phyloP scores from a whole-genome alignment of 2,329 filamentous ascomycete species.

The Pyrenophora tritici-repentis region DNA sequence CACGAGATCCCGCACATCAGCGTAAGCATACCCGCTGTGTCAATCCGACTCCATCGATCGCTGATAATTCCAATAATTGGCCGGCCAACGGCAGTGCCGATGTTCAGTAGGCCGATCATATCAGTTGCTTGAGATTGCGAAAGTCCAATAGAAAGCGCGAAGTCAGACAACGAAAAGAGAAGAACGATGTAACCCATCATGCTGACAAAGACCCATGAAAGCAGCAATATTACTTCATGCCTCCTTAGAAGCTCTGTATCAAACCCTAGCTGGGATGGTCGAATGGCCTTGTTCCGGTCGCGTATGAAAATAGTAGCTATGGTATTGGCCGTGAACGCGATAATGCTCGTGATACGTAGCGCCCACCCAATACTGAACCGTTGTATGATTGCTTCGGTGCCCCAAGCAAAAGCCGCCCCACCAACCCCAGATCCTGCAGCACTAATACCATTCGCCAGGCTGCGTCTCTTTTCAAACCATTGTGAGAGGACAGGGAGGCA shows the following conservation, averaged over 20 bases:
- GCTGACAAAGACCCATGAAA: constrained; percentile 52
- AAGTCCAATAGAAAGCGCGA: constrained; percentile 52
- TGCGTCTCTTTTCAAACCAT: constrained; percentile 50
- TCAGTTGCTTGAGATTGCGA: constrained; percentile 46
- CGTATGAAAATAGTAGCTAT: constrained; percentile 38
- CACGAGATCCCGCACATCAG: constrained; percentile 45
- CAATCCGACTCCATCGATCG: constrained; percentile 53
- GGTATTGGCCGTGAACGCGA: constrained; percentile 34
- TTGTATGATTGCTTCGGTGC: constrained; percentile 47
- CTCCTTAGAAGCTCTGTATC: constrained; percentile 44
- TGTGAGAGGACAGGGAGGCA: constrained; percentile 47
- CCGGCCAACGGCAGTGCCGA: constrained; percentile 55
- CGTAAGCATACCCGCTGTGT: constrained; percentile 49
- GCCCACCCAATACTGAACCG: constrained; percentile 47
- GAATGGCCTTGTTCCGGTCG: constrained; percentile 42
- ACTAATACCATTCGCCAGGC: constrained; percentile 50
- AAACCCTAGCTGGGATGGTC: constrained; percentile 44
- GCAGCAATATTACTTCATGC: constrained; percentile 45
- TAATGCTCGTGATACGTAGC: constrained; percentile 49
- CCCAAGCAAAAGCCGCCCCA: constrained; percentile 42
- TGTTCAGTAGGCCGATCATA: constrained; percentile 53
- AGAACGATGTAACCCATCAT: constrained; percentile 56
- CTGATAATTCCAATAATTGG: constrained; percentile 54
- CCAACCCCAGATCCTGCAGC: constrained; percentile 50
- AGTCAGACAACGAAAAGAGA: constrained; percentile 56